Conservation (phyloP, 1,284 basidiomycete species). For the Trichosporon asahii region DNA sequence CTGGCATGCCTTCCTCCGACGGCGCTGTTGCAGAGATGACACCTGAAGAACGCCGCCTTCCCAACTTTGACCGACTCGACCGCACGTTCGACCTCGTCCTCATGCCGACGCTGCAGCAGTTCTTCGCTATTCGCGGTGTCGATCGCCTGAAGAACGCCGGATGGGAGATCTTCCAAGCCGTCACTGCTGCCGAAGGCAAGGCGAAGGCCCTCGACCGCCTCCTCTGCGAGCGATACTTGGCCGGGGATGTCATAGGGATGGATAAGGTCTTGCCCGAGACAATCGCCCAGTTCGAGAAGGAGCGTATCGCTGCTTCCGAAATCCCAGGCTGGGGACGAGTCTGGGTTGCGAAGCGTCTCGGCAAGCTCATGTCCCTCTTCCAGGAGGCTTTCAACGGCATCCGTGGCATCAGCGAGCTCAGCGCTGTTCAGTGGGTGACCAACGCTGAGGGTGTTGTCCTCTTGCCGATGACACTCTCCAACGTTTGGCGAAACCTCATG, state of each 20-base stretch:
- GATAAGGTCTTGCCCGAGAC: slow-evolving; percentile 21
- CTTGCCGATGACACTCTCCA: slow-evolving; percentile 32
- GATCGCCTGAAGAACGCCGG: slow-evolving; percentile 40
- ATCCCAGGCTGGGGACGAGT: slow-evolving; percentile 42
- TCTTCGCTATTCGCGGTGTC: slow-evolving; percentile 36
- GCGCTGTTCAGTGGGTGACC: slow-evolving; percentile 28
- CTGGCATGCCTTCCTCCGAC: slow-evolving; percentile 41
- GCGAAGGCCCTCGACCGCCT: slow-evolving; percentile 35
- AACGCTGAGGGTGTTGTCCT: slow-evolving; percentile 22
- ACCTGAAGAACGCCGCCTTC: slow-evolving; percentile 29
- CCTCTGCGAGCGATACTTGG: slow-evolving; percentile 31
- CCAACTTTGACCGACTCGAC: slow-evolving; percentile 30
- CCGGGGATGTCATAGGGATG: slow-evolving; percentile 30
- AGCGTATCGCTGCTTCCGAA: slow-evolving; percentile 30
- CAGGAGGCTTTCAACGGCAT: slow-evolving; percentile 35
- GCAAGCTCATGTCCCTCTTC: slow-evolving; percentile 37
- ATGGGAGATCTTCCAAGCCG: slow-evolving; percentile 43
- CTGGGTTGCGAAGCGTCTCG: slow-evolving; percentile 39
- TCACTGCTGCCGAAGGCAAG: slow-evolving; percentile 25
- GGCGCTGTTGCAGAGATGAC: slow-evolving; percentile 27
- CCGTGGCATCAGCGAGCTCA: slow-evolving; percentile 30
- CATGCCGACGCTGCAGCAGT: slow-evolving; percentile 32
- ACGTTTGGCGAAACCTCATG: slow-evolving; percentile 42
- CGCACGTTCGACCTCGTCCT: slow-evolving; percentile 40
- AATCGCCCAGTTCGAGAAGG: slow-evolving; percentile 12